Evolutionary conservation across 2,329 filamentous ascomycete species (phyloP).

Genomic region (Fusarium miscanthi): DNA sequence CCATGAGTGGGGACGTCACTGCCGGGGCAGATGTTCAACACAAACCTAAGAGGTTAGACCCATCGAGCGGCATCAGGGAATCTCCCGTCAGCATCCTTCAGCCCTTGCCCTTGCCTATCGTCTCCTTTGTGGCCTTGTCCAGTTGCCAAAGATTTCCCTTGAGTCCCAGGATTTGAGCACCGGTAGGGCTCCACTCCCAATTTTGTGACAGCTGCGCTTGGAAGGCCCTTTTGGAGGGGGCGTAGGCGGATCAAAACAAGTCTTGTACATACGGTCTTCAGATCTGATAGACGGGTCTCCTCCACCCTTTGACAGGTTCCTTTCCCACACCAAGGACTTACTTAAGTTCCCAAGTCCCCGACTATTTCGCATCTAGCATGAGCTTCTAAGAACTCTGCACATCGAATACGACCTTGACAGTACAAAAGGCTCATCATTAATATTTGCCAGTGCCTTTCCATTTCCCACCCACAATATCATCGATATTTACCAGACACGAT

Average conservation of each 20-base stretch:
- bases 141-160: conserved; percentile 32
- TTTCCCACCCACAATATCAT: conserved; percentile 18
- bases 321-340: conserved; percentile 45
- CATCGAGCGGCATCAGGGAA: conserved; percentile 41
- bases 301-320: conserved; percentile 45
- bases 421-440: conserved; percentile 29
- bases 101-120: conserved; percentile 33
- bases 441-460: conserved; percentile 3
- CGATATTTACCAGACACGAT: conserved; percentile 12
- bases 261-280: conserved; percentile 33
- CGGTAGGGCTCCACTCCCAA: conserved; percentile 38
- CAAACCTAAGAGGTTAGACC: conserved; percentile 33
- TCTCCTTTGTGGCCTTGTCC: conserved; percentile 37
- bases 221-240: conserved; percentile 38
- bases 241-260: conserved; percentile 36
- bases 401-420: conserved; percentile 27
- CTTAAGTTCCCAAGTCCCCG: conserved; percentile 47
- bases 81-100: conserved; percentile 37
- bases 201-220: conserved; percentile 46
- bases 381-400: conserved; percentile 33
- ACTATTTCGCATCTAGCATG: conserved; percentile 35
- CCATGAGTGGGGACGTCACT: conserved; percentile 39
- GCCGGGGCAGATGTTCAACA: conserved; percentile 41
- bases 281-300: conserved; percentile 47
- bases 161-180: conserved; percentile 43